Evolutionary conservation across 176 grass and related monocot genomes (phyloP), one percentile per base, ranked within the genome.

Genomic region (Lolium multiflorum): DNA sequence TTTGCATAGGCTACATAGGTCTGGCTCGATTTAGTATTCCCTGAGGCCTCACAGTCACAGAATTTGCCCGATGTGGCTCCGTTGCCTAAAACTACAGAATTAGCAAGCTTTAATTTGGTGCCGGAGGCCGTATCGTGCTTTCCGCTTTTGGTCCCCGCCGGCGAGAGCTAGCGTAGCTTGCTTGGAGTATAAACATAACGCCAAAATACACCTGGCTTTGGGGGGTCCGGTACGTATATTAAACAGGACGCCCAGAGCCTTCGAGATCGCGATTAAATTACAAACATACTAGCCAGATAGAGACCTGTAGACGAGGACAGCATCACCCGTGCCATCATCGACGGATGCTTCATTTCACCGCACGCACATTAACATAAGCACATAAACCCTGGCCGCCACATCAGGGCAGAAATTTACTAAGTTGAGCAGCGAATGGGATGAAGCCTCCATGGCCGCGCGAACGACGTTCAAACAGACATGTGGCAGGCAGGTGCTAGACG

Each of bases 171-270:
- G 44, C 63, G 78, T 51, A 2, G 71, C 72, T 75, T 83, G 84
- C 89, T 90, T 90, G 80, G 74, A 83, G 80, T 67, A 67, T 67
- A 79, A 87, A 90, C 89, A 87, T 87, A 74, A 18, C 84, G 9
- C 74, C 74, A 37, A 74, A 35, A 84, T 73, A 73, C 87, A 71
- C 44, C 46, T 69, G 39, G 65, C 74, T 64, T 90, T 56, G 20
- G 24, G 2, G 20, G 6, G 48, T 21, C 38, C 18, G 18, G 18
- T 5, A 2, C 9, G 18, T 43, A 48, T 50, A 71, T 5, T 31
- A 20, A 72, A 73, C 67, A 56, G 49, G 12, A 20, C 48, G 55
- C 62, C 57, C 31, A 78, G 85, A 68, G 67, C 18, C 60, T 91
- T 91, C 85, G 39, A 79, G 75, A 54, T 41, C 58, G 68, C 81